Evolutionary conservation across 495 filamentous ascomycete species (phyloP).

Genomic region (Xylaria curta): DNA sequence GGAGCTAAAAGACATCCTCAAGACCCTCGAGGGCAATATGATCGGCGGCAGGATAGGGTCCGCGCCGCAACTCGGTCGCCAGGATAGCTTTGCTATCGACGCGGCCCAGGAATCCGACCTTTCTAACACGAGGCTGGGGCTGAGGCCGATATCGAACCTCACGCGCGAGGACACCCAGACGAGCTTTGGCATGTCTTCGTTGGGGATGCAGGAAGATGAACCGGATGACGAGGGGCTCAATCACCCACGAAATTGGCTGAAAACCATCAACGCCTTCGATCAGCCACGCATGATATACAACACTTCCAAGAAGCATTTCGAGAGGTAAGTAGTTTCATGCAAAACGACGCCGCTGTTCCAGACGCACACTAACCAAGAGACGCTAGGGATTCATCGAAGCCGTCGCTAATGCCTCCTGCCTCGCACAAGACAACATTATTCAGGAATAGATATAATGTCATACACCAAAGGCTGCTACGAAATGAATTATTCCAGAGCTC

Average conservation of each 20-base stretch:
- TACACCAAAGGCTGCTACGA: slow-evolving; percentile 87
- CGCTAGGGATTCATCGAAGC: slow-evolving; percentile 62
- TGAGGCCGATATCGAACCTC: slow-evolving; percentile 48
- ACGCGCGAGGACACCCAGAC: slow-evolving; percentile 63
- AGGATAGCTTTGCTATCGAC: slow-evolving; percentile 61
- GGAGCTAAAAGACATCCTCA: slow-evolving; percentile 79
- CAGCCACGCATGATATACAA: slow-evolving; percentile 89
- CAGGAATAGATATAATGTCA: slow-evolving; percentile 84
- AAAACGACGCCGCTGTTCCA: not conserved
- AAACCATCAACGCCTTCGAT: slow-evolving; percentile 78
- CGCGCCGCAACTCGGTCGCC: slow-evolving; percentile 58
- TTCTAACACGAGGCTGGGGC: slow-evolving; percentile 49
- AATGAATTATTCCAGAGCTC: slow-evolving; percentile 93
- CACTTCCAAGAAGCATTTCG: slow-evolving; percentile 87
- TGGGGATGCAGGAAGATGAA: slow-evolving; percentile 70
- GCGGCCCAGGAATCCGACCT: slow-evolving; percentile 46
- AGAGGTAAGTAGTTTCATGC: slow-evolving; percentile 56
- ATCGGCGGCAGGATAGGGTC: slow-evolving; percentile 71
- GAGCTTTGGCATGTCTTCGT: slow-evolving; percentile 66
- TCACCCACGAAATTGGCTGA: slow-evolving; percentile 79
- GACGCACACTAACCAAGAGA: slow-evolving; percentile 17
- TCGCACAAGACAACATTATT: slow-evolving; percentile 85
- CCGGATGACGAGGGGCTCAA: slow-evolving; percentile 57
- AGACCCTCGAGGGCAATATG: slow-evolving; percentile 82
- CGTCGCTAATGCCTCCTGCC: slow-evolving; percentile 78